Percentiles rank a stretch among this genome's conserved stretches.
These are phyloP conservation scores for Ceratocystis destructans DNA, from an alignment of 2,329 filamentous ascomycete genomes.

Conservation along the genomic window DNA sequence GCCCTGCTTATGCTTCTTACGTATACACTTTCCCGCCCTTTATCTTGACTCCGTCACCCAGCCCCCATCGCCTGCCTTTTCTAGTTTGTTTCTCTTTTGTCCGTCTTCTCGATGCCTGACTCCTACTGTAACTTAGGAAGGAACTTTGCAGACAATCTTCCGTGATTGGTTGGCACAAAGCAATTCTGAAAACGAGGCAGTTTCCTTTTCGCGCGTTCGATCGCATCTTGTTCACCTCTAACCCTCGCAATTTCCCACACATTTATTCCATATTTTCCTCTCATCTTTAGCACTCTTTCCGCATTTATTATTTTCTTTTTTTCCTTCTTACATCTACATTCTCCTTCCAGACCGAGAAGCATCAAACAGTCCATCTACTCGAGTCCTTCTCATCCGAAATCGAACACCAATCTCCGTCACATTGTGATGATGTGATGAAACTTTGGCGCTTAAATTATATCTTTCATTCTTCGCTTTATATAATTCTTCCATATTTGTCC, in stretches of 20 bases:
- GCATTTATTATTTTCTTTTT: conserved; percentile 4
- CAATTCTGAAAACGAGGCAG: not conserved
- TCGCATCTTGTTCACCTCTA: not conserved
- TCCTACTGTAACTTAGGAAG: not conserved
- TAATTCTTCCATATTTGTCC: not conserved
- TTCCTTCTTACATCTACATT: not conserved
- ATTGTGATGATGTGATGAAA: conserved; percentile 3
- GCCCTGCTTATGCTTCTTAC: not conserved
- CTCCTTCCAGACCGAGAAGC: not conserved
- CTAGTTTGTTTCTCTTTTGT: not conserved
- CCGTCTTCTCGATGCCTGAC: not conserved
- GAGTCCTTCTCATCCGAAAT: not conserved
- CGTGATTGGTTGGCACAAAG: not conserved
- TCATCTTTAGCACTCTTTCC: not conserved
- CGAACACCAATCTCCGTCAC: not conserved
- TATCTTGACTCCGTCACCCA: not conserved
- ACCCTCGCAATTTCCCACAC: not conserved
- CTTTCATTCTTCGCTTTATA: not conserved
- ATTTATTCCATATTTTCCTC: not conserved
- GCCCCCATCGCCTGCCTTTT: not conserved
- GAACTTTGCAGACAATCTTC: not conserved
- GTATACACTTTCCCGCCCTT: conserved; percentile 1
- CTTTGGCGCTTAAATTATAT: not conserved
- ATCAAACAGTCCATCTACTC: not conserved
- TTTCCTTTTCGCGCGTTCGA: not conserved